A percentile compares a stretch with the other conserved stretches of the same genome.
These are phyloP conservation scores for Trypanosoma avium DNA, from an alignment of 208 protist genomes.

Conservation along the genomic window DNA sequence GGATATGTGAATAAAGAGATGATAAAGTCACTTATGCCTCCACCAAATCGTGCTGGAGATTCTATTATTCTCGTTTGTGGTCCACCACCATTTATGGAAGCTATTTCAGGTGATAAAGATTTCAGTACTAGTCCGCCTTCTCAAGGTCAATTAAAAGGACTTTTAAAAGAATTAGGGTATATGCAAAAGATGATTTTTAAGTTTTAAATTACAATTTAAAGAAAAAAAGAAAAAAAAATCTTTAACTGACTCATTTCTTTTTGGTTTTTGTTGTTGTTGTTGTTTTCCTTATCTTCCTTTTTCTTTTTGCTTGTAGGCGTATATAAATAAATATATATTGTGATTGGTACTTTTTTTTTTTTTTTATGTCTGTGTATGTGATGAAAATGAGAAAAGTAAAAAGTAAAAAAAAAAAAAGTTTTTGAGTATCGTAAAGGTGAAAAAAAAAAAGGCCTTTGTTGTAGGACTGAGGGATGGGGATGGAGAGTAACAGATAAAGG, in stretches of 20 bases:
- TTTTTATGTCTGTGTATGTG: too few relatives aligned
- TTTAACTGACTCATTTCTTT: slow-evolving; percentile 1
- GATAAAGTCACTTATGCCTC: slow-evolving; percentile 86
- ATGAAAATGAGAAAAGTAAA: too few relatives aligned
- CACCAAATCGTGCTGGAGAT: slow-evolving; percentile 76
- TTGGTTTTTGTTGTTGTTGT: slow-evolving; percentile 21
- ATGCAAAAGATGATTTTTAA: slow-evolving; percentile 90
- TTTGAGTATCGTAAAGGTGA: not conserved
- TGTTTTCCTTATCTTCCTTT: slow-evolving; percentile 22
- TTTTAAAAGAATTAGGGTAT: slow-evolving; percentile 89
- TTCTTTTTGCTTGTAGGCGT: slow-evolving; percentile 13
- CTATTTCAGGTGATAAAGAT: slow-evolving; percentile 89
- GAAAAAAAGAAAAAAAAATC: not conserved
- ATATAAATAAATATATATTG: slow-evolving; percentile 1
- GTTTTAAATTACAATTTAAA: slow-evolving; percentile 51
- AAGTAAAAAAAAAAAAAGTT: not conserved
- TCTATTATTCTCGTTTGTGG: slow-evolving; percentile 88
- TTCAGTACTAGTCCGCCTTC: slow-evolving; percentile 65
- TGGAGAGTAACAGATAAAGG: too few relatives aligned
- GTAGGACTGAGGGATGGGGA: too few relatives aligned
- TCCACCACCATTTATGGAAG: slow-evolving; percentile 85
- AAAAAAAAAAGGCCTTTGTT: too few relatives aligned
- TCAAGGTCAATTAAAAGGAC: slow-evolving; percentile 84
- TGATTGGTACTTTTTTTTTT: slow-evolving; percentile 2
- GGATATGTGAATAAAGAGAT: slow-evolving; percentile 89